Evolutionary conservation across 2,329 filamentous ascomycete genomes (phyloP).

Genomic region (Phialemonium atrogriseum): DNA sequence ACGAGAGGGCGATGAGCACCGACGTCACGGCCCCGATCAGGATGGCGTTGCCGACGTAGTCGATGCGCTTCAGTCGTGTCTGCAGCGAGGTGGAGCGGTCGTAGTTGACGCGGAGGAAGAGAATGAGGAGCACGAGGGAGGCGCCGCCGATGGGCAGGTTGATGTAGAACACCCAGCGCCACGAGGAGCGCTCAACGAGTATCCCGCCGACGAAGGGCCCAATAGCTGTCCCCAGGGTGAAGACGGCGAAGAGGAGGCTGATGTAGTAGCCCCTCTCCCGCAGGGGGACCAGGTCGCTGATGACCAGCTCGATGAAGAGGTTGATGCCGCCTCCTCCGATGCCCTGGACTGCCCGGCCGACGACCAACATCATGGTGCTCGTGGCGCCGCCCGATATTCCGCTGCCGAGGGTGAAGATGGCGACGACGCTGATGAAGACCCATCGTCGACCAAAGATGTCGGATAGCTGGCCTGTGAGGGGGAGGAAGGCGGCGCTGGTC

Average conservation of each 20-base stretch:
- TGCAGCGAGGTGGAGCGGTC: slow-evolving; percentile 7
- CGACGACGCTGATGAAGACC: slow-evolving; percentile 29
- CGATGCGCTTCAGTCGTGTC: slow-evolving; percentile 16
- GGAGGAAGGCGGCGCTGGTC: slow-evolving; percentile 31
- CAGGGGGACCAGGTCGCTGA: slow-evolving; percentile 13
- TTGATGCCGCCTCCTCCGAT: slow-evolving; percentile 26
- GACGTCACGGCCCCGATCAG: slow-evolving; percentile 27
- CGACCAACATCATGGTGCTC: slow-evolving; percentile 38
- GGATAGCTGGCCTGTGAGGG: slow-evolving; percentile 26
- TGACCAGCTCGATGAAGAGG: slow-evolving; percentile 19
- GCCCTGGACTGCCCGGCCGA: slow-evolving; percentile 40
- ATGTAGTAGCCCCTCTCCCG: slow-evolving; percentile 11
- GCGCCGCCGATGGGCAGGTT: slow-evolving; percentile 14
- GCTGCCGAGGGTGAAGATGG: slow-evolving; percentile 42
- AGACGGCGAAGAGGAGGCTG: slow-evolving; percentile 5
- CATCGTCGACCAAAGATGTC: slow-evolving; percentile 44
- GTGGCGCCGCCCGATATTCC: slow-evolving; percentile 40
- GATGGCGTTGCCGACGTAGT: slow-evolving; percentile 22
- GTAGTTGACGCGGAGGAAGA: slow-evolving; percentile 29
- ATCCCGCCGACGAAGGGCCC: slow-evolving; percentile 11
- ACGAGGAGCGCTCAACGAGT: slow-evolving; percentile 6
- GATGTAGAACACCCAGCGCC: slow-evolving; percentile 29
- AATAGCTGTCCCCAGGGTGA: slow-evolving; percentile 6
- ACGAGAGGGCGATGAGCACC: slow-evolving; percentile 31
- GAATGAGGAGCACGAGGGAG: slow-evolving; percentile 19